Percentiles rank a stretch among this genome's conserved stretches.
phyloP scores from a whole-genome alignment of 2,329 filamentous ascomycete genomes.

The Colletotrichum costaricense region DNA sequence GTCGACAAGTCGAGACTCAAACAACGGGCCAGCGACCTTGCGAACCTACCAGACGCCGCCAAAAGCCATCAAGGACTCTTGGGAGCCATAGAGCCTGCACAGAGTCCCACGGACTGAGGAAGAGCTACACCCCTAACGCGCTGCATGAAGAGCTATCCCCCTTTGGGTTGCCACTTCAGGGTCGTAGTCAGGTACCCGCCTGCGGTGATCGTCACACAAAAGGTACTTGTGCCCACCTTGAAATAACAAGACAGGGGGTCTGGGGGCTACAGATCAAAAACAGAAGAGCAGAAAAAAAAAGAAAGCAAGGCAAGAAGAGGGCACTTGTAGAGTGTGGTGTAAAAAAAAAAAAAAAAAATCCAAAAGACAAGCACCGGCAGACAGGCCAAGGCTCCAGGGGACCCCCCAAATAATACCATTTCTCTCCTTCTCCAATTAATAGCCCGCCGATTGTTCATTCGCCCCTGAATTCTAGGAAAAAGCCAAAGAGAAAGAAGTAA shows the following conservation, averaged over 20 bases:
- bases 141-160: slow-evolving; percentile 31
- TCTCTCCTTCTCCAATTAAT: slow-evolving; percentile 35
- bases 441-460: slow-evolving; percentile 26
- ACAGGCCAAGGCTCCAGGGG: slow-evolving; percentile 31
- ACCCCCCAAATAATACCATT: slow-evolving; percentile 29
- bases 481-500: slow-evolving; percentile 8
- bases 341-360: not conserved
- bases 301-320: slow-evolving; percentile 11
- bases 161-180: slow-evolving; percentile 13
- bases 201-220: slow-evolving; percentile 33
- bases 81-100: not conserved
- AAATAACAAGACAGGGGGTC: slow-evolving; percentile 11
- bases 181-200: slow-evolving; percentile 32
- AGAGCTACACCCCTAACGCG: slow-evolving; percentile 23
- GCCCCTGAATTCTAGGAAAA: slow-evolving; percentile 29
- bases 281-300: not conserved
- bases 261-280: slow-evolving; percentile 10
- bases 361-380: slow-evolving; percentile 21
- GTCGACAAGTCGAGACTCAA: slow-evolving; percentile 24
- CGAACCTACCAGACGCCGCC: slow-evolving; percentile 27
- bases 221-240: slow-evolving; percentile 23
- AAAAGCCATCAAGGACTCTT: slow-evolving; percentile 11
- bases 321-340: no score
- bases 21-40: slow-evolving; percentile 26
- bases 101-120: slow-evolving; percentile 22